Evolutionary conservation across 179 eudicot genomes (phyloP), one percentile per base, ranked within the genome.

Genomic region (Gypsophila paniculata): DNA sequence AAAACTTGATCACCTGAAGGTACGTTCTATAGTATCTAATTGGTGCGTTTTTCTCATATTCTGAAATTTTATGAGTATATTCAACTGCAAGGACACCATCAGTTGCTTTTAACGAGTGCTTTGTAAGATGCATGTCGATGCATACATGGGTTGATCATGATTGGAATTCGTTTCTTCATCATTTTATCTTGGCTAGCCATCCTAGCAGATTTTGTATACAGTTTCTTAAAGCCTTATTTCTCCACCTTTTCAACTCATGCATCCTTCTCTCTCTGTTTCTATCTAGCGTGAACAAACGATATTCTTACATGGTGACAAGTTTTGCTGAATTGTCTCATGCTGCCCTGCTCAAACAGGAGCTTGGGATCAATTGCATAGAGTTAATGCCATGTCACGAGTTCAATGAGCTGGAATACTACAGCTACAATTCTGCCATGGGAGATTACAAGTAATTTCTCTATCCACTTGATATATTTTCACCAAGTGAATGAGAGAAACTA

Each of bases 341-440:
- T 73, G 51, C 73, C 73, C 67, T 8, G 58, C 25, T 80, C 74
- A 68, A 88, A 87, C 89, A 94, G 99, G 93, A 91, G 79, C 97
- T 94, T 74, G 99, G 99, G 74, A 76, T 89, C 72, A 94, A 94
- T 75, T 94, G 99, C 83, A 88, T 94, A 81, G 99, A 94, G 87
- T 80, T 94, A 62, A 91, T 94, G 96, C 99, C 99, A 68, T 94
- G 99, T 75, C 99, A 94, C 7, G 99, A 94, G 77, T 94, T 91
- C 85, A 94, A 91, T 74, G 99, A 94, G 86, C 85, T 94, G 75
- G 99, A 94, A 84, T 82, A 87, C 81, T 87, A 81, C 68, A 85
- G 90, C 86, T 91, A 94, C 85, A 94, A 94, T 75, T 72, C 97
- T 72, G 85, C 86, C 78, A 77, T 86, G 97, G 99, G 95, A 65